Percentiles rank a stretch among this genome's conserved stretches.
phyloP scores from a whole-genome alignment of 306 rosid species.

The Castanea sativa region DNA sequence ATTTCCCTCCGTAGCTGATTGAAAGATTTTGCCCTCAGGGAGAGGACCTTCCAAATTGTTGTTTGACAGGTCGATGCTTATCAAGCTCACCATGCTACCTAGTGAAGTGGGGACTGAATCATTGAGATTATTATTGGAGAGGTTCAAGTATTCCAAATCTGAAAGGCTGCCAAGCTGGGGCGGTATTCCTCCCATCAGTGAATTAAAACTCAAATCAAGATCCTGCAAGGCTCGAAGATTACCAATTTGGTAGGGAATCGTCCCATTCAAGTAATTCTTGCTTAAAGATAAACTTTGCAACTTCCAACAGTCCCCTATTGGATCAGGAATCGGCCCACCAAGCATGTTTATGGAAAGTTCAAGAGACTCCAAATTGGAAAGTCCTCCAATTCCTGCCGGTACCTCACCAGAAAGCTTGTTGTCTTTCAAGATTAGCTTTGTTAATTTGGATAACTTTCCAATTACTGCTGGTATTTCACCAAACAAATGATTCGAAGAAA shows the following conservation, averaged over 20 bases:
- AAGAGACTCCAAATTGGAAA: conserved; percentile 3
- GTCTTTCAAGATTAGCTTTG: background rate
- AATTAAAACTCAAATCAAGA: conserved; percentile 31
- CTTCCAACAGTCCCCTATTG: conserved; percentile 20
- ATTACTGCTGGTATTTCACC: conserved; percentile 27
- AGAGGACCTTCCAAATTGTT: conserved; percentile 35
- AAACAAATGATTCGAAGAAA: conserved; percentile 26
- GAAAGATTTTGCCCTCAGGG: conserved; percentile 23
- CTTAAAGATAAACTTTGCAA: conserved; percentile 17
- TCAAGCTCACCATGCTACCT: conserved; percentile 20
- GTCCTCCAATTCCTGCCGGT: conserved; percentile 20
- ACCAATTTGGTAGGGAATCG: conserved; percentile 26
- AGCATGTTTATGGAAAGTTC: conserved; percentile 36
- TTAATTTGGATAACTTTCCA: conserved; percentile 17
- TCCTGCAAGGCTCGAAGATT: conserved; percentile 17
- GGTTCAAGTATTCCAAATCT: conserved; percentile 19
- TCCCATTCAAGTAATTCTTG: conserved; percentile 18
- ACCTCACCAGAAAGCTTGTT: conserved; percentile 24
- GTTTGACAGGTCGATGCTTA: conserved; percentile 24
- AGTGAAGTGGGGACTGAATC: conserved; percentile 26
- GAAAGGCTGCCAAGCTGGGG: conserved; percentile 15
- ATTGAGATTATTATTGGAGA: conserved; percentile 28
- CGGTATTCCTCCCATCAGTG: conserved; percentile 27
- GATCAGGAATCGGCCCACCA: conserved; percentile 21
- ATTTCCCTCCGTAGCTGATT: background rate